These are phyloP conservation scores for Grifola frondosa DNA, from an alignment of 1,284 basidiomycete genomes.

Conservation along the genomic window DNA sequence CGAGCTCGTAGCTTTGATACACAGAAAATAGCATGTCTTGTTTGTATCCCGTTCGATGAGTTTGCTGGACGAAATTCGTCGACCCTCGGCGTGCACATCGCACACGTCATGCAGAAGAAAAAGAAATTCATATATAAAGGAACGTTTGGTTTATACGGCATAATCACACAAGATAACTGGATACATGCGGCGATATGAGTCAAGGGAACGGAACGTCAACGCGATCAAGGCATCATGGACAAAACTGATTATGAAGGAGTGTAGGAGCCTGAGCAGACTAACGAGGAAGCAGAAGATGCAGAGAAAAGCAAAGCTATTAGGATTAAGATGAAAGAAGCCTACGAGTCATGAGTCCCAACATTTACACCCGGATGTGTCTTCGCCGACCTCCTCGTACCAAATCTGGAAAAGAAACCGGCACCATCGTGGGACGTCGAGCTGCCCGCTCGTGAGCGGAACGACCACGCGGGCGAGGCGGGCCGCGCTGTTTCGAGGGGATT, in stretches of 20 bases:
- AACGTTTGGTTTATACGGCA: constrained; percentile 22
- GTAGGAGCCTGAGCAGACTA: constrained; percentile 19
- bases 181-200: constrained; percentile 22
- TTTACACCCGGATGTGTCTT: constrained; percentile 39
- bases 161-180: constrained; percentile 27
- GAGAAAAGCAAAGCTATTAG: neutral
- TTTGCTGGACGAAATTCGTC: too few species aligned
- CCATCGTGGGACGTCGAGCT: constrained; percentile 66
- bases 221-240: constrained; percentile 14
- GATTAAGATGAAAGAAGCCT: constrained; percentile 6
- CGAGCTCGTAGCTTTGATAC: too few species aligned
- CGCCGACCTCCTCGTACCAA: constrained; percentile 66
- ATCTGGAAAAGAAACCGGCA: constrained; percentile 66
- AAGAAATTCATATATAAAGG: too few species aligned
- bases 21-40: too few species aligned
- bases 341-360: constrained; percentile 20
- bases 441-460: constrained; percentile 72
- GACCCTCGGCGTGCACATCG: too few species aligned
- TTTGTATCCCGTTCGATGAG: too few species aligned
- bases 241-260: constrained; percentile 25
- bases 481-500: constrained; percentile 50
- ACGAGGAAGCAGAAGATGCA: neutral
- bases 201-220: constrained; percentile 8
- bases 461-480: constrained; percentile 77
- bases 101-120: too few species aligned